phyloP scores from a whole-genome alignment of 495 filamentous ascomycete species.

The Aspergillus nidulans region DNA sequence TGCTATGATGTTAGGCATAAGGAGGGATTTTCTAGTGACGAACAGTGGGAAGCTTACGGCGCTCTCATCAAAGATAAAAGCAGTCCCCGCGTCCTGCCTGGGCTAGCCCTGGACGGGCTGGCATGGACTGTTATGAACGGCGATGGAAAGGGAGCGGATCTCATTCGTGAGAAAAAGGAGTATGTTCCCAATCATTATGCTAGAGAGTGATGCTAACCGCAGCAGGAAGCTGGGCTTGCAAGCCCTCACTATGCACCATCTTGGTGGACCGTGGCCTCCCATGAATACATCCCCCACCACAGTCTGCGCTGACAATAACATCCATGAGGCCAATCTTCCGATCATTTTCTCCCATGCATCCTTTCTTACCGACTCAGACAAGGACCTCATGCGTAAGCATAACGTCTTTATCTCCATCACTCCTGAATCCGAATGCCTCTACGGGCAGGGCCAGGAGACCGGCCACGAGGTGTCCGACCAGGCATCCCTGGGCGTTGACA shows the following conservation, averaged over 20 bases:
- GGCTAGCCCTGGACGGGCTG: background rate
- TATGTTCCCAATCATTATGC: background rate
- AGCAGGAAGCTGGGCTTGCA: background rate
- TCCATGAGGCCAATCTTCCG: background rate
- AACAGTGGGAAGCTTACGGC: background rate
- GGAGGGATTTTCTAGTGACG: background rate
- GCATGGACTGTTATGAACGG: background rate
- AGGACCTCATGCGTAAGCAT: background rate
- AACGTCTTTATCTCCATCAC: constrained; percentile 6
- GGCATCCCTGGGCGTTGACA: background rate
- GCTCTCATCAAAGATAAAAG: background rate
- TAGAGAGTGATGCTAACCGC: background rate
- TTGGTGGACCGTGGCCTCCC: constrained; percentile 1
- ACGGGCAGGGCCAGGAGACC: background rate
- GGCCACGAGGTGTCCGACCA: constrained; percentile 1
- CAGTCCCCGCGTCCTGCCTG: background rate
- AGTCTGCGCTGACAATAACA: background rate
- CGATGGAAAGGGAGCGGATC: background rate
- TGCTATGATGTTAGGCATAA: background rate
- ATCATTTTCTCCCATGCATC: constrained; percentile 1
- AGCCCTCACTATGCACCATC: background rate
- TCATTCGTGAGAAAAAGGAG: background rate
- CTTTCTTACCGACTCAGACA: background rate
- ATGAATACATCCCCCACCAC: background rate
- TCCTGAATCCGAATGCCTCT: constrained; percentile 5